A percentile compares a stretch with the other conserved stretches of the same genome.
Conservation (phyloP, 495 filamentous ascomycete genomes). For the Filosporella fistucella region DNA sequence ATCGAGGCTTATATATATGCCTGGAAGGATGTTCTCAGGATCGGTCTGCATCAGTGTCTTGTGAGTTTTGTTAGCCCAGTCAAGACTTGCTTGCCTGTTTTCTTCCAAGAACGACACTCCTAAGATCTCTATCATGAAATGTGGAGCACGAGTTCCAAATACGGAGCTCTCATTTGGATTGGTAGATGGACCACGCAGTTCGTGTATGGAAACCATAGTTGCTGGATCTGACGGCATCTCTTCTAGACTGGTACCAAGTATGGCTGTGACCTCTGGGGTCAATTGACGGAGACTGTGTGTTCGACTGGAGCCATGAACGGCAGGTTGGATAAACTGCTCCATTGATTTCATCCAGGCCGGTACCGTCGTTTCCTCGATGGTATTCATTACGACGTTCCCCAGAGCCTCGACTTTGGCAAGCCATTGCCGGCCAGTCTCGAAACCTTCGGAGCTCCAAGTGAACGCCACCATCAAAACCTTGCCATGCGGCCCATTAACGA, state of each 20-base stretch:
- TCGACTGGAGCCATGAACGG: slow-evolving; percentile 20
- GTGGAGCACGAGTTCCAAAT: too few relatives aligned
- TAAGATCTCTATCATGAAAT: too few relatives aligned
- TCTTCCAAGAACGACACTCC: too few relatives aligned
- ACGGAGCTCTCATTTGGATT: too few relatives aligned
- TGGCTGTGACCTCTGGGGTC: too few relatives aligned
- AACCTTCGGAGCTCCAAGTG: slow-evolving; percentile 28
- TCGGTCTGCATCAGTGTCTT: slow-evolving; percentile 18
- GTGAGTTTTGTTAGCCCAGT: slow-evolving; percentile 25
- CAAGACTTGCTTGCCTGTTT: slow-evolving; percentile 6
- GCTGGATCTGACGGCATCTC: too few relatives aligned
- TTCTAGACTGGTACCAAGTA: too few relatives aligned
- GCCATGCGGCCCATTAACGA: slow-evolving; percentile 24
- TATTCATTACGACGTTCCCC: slow-evolving; percentile 24
- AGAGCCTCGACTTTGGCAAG: slow-evolving; percentile 27
- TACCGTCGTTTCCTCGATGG: slow-evolving; percentile 26
- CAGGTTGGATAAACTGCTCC: slow-evolving; percentile 17
- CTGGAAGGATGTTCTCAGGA: slow-evolving; percentile 23
- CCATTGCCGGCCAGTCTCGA: slow-evolving; percentile 26
- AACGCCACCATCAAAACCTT: slow-evolving; percentile 23
- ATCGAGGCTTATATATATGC: slow-evolving; percentile 28
- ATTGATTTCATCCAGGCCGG: slow-evolving; percentile 17
- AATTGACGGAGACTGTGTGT: too few relatives aligned
- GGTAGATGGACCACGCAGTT: too few relatives aligned
- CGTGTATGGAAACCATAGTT: too few relatives aligned